Evolutionary conservation across 192 early-diverging fungal species (phyloP).

Genomic region (Coemansia aciculifera): DNA sequence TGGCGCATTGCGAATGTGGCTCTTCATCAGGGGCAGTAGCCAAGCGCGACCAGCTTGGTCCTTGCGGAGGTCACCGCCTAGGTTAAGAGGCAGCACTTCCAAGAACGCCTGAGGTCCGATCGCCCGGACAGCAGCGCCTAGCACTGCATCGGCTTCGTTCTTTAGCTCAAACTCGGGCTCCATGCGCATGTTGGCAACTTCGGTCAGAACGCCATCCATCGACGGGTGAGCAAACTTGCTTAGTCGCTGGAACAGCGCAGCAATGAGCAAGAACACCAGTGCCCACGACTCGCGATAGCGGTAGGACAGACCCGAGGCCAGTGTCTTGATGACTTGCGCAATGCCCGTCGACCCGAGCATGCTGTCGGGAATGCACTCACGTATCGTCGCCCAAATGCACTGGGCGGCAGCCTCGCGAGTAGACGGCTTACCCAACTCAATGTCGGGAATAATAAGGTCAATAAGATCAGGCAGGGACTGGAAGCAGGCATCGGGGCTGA

Average conservation of each 20-base stretch:
- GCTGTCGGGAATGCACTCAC: constrained; percentile 71
- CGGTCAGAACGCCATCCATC: constrained; percentile 60
- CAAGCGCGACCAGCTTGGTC: constrained; percentile 77
- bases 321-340: constrained; percentile 51
- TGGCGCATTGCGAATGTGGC: constrained; percentile 68
- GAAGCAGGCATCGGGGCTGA: constrained; percentile 55
- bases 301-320: constrained; percentile 68
- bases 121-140: constrained; percentile 76
- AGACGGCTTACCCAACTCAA: constrained; percentile 63
- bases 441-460: constrained; percentile 62
- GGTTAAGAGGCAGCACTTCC: constrained; percentile 77
- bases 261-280: constrained; percentile 74
- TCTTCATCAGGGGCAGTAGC: constrained; percentile 82
- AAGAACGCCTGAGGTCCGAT: constrained; percentile 81
- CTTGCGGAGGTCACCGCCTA: constrained; percentile 59
- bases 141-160: constrained; percentile 76
- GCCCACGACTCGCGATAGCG: constrained; percentile 82
- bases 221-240: constrained; percentile 60
- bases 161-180: constrained; percentile 82
- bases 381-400: constrained; percentile 68
- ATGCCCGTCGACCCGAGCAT: constrained; percentile 69
- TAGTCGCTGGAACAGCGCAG: constrained; percentile 76
- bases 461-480: constrained; percentile 59
- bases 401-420: constrained; percentile 67
- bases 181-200: constrained; percentile 78